These are phyloP conservation scores for Citrus inodora DNA, from an alignment of 345 rosid species.

Conservation along the genomic window DNA sequence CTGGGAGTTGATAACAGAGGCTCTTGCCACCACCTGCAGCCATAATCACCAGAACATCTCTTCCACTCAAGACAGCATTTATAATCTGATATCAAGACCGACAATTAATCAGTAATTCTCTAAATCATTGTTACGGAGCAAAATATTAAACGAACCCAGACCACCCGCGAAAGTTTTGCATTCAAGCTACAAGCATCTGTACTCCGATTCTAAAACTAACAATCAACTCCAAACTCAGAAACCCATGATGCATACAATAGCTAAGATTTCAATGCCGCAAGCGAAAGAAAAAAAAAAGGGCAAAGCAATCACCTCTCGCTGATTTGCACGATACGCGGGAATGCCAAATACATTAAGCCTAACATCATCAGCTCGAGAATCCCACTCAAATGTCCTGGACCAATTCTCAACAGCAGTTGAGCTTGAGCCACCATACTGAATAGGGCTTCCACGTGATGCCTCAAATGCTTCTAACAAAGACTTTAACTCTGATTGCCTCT, in stretches of 20 bases:
- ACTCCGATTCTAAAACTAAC: background rate
- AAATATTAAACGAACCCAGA: no score
- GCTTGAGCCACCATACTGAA: constrained; percentile 24
- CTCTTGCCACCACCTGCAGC: constrained; percentile 99
- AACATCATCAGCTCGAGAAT: constrained; percentile 66
- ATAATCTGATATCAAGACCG: background rate
- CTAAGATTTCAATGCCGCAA: background rate
- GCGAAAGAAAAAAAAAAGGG: no score
- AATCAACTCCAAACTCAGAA: background rate
- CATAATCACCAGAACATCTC: constrained; percentile 90
- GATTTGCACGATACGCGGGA: constrained; percentile 73
- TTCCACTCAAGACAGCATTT: constrained; percentile 65
- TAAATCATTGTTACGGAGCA: background rate
- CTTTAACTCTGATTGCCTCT: constrained; percentile 68
- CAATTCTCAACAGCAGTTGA: constrained; percentile 41
- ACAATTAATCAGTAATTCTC: background rate
- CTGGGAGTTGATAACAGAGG: constrained; percentile 95
- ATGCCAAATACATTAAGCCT: constrained; percentile 85
- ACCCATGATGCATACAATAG: background rate
- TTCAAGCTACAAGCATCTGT: background rate
- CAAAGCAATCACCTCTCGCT: constrained; percentile 56
- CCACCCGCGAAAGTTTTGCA: background rate
- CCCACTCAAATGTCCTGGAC: constrained; percentile 81
- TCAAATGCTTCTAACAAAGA: constrained; percentile 47
- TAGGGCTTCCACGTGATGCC: constrained; percentile 32